These are phyloP conservation scores for Candida andamanensis DNA, from an alignment of 805 yeast genomes.

Conservation along the genomic window DNA sequence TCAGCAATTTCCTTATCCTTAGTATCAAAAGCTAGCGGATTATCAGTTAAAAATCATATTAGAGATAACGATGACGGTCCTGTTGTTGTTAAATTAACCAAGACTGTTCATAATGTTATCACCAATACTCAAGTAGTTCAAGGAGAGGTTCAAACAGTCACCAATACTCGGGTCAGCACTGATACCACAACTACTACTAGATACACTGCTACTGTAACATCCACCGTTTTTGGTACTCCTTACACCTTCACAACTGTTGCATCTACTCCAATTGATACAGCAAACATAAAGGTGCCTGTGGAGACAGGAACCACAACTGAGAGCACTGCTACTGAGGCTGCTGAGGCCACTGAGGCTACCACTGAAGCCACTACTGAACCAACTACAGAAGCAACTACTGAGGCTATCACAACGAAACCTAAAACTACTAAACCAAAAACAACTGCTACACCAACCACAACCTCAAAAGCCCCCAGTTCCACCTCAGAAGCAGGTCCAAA, in stretches of 20 bases:
- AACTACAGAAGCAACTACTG: constrained; percentile 3
- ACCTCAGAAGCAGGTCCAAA: constrained; percentile 18
- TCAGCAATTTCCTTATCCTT: constrained; percentile 17
- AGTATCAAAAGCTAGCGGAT: constrained; percentile 17
- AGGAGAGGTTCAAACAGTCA: constrained; percentile 24
- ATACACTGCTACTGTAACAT: constrained; percentile 41
- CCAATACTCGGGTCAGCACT: constrained; percentile 25
- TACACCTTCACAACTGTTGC: constrained; percentile 33
- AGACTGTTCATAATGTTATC: constrained; percentile 29
- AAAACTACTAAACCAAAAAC: constrained; percentile 6
- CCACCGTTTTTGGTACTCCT: constrained; percentile 36
- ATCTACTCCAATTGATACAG: constrained; percentile 22
- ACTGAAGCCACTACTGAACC: too few relatives aligned
- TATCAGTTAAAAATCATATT: constrained; percentile 14
- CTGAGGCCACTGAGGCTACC: constrained; percentile 5
- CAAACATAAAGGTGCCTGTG: constrained; percentile 11
- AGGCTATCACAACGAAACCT: constrained; percentile 5
- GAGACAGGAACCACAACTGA: constrained; percentile 5
- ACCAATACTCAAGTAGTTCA: constrained; percentile 30
- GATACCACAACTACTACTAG: constrained; percentile 33
- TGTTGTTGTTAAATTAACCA: constrained; percentile 28
- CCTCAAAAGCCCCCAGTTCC: constrained; percentile 3
- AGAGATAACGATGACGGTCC: constrained; percentile 17
- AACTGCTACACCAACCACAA: constrained; percentile 10
- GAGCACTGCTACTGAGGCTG: constrained; percentile 2